Evolutionary conservation across 2,329 filamentous ascomycete genomes (phyloP).

Genomic region (Xylaria sp.): DNA sequence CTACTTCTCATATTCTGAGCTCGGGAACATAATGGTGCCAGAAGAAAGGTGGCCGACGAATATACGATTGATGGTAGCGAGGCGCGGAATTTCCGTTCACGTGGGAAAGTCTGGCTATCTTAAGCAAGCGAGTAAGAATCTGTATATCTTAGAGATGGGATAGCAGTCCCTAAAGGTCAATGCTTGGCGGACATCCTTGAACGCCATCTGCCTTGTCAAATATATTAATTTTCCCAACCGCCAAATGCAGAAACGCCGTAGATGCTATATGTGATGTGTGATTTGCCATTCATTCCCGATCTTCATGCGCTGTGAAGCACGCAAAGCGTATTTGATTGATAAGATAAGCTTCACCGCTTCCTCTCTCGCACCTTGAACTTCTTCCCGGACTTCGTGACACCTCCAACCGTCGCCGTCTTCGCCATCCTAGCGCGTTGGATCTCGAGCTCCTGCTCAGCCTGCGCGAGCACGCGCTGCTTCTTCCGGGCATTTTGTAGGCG

Average conservation of each 20-base stretch:
- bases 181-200: constrained; percentile 20
- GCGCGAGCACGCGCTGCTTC: constrained; percentile 65
- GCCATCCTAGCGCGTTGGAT: constrained; percentile 72
- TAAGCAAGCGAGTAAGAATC: constrained; percentile 21
- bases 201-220: constrained; percentile 30
- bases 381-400: constrained; percentile 68
- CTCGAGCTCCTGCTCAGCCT: constrained; percentile 67
- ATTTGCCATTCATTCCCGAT: not conserved
- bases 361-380: constrained; percentile 72
- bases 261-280: constrained; percentile 16
- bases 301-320: not conserved
- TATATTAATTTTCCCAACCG: constrained; percentile 27
- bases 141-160: constrained; percentile 30
- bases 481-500: constrained; percentile 63
- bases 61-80: constrained; percentile 27
- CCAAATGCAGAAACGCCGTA: constrained; percentile 31
- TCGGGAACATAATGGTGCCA: constrained; percentile 23
- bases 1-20: constrained; percentile 24
- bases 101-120: constrained; percentile 14
- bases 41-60: constrained; percentile 7
- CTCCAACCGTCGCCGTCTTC: constrained; percentile 70
- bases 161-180: constrained; percentile 13
- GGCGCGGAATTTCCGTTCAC: constrained; percentile 19
- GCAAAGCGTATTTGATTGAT: not conserved
- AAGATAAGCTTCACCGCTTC: constrained; percentile 61